Conservation (phyloP, 148 eudicot genomes). For the Nepenthes gracilis region DNA sequence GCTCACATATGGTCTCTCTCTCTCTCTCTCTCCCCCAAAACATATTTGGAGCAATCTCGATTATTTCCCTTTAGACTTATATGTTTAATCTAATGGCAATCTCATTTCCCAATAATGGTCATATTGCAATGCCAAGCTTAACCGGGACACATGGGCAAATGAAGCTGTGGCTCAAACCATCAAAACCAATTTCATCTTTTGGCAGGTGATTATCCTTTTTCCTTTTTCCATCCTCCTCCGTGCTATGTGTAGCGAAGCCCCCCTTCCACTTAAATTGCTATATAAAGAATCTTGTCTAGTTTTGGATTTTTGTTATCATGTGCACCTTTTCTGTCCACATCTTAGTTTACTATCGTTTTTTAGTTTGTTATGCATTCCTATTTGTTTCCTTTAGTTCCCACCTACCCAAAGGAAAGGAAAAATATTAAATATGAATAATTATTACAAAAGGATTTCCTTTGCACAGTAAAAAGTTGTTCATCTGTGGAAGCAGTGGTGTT, state of each 20-base stretch:
- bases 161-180: conserved; percentile 95
- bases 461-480: no score
- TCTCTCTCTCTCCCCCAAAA: background rate
- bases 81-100: background rate
- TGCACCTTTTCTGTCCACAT: no score
- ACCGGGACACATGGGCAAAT: conserved; percentile 98
- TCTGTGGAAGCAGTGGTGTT: no score
- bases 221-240: background rate
- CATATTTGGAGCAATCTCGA: background rate
- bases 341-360: no score
- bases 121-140: conserved; percentile 45
- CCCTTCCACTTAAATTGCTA: no score
- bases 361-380: no score
- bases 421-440: no score
- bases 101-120: background rate
- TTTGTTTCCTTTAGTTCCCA: no score
- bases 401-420: no score
- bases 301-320: no score
- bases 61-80: background rate
- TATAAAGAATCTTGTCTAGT: no score
- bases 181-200: conserved; percentile 77
- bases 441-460: no score
- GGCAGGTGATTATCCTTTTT: conserved; percentile 52
- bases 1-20: conserved; percentile 79
- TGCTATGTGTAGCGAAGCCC: background rate